Base-by-base conservation (phyloP, 2,329 filamentous ascomycete genomes). In the Alternaria solani region DNA sequence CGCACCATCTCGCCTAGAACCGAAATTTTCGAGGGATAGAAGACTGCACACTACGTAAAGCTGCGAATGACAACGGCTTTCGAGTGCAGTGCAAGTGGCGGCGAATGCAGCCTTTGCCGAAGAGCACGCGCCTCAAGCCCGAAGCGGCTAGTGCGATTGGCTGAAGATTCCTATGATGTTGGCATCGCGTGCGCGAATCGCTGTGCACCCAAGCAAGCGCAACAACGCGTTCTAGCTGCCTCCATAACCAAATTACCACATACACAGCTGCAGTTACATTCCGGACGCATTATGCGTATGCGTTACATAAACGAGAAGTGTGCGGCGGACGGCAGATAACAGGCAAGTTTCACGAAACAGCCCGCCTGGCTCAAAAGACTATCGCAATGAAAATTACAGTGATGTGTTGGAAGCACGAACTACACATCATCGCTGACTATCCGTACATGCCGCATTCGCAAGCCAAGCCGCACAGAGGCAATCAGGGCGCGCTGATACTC, bases 1-100 rank as follows among this genome's bases (percentile, higher is more conserved):
- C 88, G 85, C 23, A 68, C 69, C 77, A 79, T 79, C 9, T 48
- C 44, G 43, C n/a, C 36, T 18, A n/a, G 7, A 41, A 26, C 44
- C 9, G 32, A 14, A 18, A 12, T 2, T 47, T 25, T 36, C 47
- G 25, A 48, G 25, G 52, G 47, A 49, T 11, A 23, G 41, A 25
- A 48, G 28, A 41, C 8, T 32, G 46, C 28, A 30, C 34, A 34
- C 51, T 52, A 59, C 58, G 56, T 32, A 26, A 42, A 52, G 16
- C 14, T 11, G 28, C 30, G 46, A 25, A 60, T 32, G 44, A 39
- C 16, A 38, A 51, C 20, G 23, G 43, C 16, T 18, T 38, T 34
- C 18, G 16, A n/a, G 32, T 25, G 44, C 20, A 38, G 20, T 32
- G 26, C 18, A 25, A 34, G 28, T 49, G 11, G 41, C 30, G 39